Conservation (phyloP, 306 rosid genomes). For the Acacia acuminata region DNA sequence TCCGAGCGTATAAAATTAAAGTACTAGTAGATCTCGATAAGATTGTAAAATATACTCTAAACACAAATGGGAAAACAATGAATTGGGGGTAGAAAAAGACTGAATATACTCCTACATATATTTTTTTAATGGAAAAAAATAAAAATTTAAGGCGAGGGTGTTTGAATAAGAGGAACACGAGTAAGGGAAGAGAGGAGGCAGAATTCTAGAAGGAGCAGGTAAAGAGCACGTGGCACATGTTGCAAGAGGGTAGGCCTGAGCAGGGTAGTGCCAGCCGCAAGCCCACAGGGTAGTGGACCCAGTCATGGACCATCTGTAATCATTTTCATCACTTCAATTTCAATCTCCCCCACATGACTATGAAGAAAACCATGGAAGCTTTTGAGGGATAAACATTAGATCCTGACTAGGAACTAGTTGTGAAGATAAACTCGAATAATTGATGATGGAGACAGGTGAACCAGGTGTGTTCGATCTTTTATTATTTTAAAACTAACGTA, state of each 20-base stretch:
- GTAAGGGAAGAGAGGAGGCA: background rate
- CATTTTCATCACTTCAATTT: background rate
- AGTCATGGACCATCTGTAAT: background rate
- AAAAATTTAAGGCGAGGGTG: background rate
- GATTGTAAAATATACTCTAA: background rate
- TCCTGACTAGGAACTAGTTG: background rate
- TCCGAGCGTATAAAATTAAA: background rate
- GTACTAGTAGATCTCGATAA: background rate
- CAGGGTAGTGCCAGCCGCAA: background rate
- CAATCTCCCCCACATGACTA: background rate
- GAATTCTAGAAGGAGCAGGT: background rate
- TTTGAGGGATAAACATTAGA: background rate
- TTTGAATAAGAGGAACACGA: background rate
- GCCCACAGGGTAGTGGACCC: background rate
- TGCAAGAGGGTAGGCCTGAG: background rate
- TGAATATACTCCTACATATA: too few relatives aligned
- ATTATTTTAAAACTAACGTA: too few relatives aligned
- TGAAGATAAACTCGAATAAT: constrained; percentile 9
- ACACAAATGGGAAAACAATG: background rate
- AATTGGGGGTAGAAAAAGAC: background rate
- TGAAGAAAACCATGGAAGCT: background rate
- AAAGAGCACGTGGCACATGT: constrained; percentile 31
- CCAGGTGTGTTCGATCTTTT: background rate
- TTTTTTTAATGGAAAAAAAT: background rate
- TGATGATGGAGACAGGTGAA: background rate